phyloP scores from a whole-genome alignment of 2,329 filamentous ascomycete genomes.

The Phialophora expanda region DNA sequence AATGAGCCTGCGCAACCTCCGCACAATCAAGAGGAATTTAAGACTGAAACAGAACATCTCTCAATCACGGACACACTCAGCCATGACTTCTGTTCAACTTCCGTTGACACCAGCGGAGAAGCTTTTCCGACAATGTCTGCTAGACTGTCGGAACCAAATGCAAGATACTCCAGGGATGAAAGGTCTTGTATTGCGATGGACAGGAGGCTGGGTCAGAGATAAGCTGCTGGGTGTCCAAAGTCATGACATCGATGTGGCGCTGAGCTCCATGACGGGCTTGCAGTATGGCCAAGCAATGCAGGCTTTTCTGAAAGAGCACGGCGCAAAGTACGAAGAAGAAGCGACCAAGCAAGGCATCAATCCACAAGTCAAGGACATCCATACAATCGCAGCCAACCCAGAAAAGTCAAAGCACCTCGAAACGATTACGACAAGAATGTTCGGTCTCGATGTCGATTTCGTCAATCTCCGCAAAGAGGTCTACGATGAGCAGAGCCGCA shows the following conservation, averaged over 20 bases:
- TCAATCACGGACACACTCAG: conserved; percentile 2
- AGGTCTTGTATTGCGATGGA: conserved; percentile 53
- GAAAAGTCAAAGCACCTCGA: conserved; percentile 97
- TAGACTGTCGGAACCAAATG: conserved; percentile 38
- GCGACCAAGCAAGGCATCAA: conserved; percentile 43
- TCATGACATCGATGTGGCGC: conserved; percentile 57
- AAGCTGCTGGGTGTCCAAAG: conserved; percentile 54
- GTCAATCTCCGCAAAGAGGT: conserved; percentile 94
- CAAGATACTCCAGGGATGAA: conserved; percentile 35
- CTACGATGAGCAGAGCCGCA: conserved; percentile 85
- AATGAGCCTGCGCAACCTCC: conserved; percentile 15
- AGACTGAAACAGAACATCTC: neutral
- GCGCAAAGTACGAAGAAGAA: conserved; percentile 53
- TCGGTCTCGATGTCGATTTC: conserved; percentile 88
- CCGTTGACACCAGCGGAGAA: conserved; percentile 36
- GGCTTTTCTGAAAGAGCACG: conserved; percentile 48
- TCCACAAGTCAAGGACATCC: conserved; percentile 66
- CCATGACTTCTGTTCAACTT: conserved; percentile 28
- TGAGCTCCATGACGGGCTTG: conserved; percentile 57
- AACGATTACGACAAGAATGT: conserved; percentile 83
- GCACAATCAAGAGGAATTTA: neutral
- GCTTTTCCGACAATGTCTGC: conserved; percentile 39
- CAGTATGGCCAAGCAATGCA: conserved; percentile 54
- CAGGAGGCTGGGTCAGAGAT: conserved; percentile 58
- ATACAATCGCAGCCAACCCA: conserved; percentile 89